Conservation (phyloP, 306 rosid species). For the Gastrolobium bilobum region DNA sequence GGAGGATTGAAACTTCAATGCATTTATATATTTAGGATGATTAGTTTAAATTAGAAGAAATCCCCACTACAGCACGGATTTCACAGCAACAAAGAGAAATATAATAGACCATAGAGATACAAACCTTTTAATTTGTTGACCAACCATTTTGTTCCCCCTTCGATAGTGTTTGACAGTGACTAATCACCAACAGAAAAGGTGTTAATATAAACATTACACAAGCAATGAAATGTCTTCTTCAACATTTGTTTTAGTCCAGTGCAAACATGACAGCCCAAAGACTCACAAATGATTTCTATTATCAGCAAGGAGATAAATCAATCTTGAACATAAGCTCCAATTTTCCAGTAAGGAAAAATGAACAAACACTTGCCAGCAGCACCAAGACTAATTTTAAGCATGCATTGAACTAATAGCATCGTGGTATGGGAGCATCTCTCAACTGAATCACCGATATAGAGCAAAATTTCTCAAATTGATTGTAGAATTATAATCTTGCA, state of each 20-base stretch:
- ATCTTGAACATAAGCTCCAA: slow-evolving; percentile 13
- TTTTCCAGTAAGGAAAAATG: slow-evolving; percentile 13
- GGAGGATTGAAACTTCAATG: neutral
- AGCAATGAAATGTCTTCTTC: slow-evolving; percentile 34
- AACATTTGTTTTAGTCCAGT: slow-evolving; percentile 8
- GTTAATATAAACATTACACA: slow-evolving; percentile 46
- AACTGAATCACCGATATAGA: slow-evolving; percentile 15
- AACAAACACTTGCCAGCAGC: neutral
- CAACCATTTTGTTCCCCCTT: slow-evolving; percentile 87
- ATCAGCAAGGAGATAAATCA: slow-evolving; percentile 16
- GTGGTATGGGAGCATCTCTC: neutral
- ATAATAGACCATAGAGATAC: slow-evolving; percentile 35
- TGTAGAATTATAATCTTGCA: slow-evolving; percentile 8
- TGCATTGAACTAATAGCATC: neutral
- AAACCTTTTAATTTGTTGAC: slow-evolving; percentile 87
- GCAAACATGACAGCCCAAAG: slow-evolving; percentile 8
- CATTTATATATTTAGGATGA: neutral
- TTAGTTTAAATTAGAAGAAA: neutral
- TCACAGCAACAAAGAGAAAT: slow-evolving; percentile 11
- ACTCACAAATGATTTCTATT: slow-evolving; percentile 19
- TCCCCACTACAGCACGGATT: neutral
- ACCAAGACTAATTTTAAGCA: neutral
- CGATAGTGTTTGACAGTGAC: slow-evolving; percentile 77
- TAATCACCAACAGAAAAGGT: slow-evolving; percentile 44
- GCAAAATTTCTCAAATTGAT: neutral